Evolutionary conservation across 768 basidiomycete genomes (phyloP), one percentile per base, ranked within the genome.

Genomic region (Thelephora aurantiotincta): DNA sequence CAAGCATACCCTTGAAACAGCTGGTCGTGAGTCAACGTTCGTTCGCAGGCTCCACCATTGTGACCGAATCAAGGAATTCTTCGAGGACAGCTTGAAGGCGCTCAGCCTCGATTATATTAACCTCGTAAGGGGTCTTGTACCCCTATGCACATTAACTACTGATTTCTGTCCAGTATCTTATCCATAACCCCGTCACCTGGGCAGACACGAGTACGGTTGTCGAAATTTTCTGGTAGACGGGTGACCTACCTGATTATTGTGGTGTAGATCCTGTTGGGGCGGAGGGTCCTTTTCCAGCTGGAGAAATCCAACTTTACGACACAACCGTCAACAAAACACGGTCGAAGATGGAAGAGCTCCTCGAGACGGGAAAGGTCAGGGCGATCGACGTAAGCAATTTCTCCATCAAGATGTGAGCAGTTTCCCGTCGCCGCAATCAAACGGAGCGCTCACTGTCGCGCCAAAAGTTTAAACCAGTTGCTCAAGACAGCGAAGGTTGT

Each of bases 381-480:
- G 69, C 73, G 1, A 74, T 78, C 50, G 76, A 77, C 0, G 73
- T 80, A 42, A 73, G 73, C 57, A 80, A 80, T 57, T 78, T 78
- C 54, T 74, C 73, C 4, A 61, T 75, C 48, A 74, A 76, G 53
- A 76, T 66, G 73, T 75, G 47, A 14, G 68, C 57, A 11, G 44
- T 34, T 13, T 16, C n/a, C 44, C 33, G n/a, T 34, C 18, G 13
- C 48, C 18, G 20, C 42, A 45, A 13, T 16, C 14, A 2, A 22
- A 18, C 36, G 35, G 6, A 34, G 22, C 22, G 43, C 19, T n/a
- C 11, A 38, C 33, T 37, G 6, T 33, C 13, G 12, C 44, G 22
- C 18, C 35, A 12, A 36, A 60, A 30, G 60, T 44, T 52, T 63
- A 5, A 57, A 59, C 44, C 50, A 56, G 42, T 52, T 67, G 3